Percentiles rank a stretch among this genome's conserved stretches.
Conservation (phyloP, 108 stramenopile species). For the Conticribra weissflogii region DNA sequence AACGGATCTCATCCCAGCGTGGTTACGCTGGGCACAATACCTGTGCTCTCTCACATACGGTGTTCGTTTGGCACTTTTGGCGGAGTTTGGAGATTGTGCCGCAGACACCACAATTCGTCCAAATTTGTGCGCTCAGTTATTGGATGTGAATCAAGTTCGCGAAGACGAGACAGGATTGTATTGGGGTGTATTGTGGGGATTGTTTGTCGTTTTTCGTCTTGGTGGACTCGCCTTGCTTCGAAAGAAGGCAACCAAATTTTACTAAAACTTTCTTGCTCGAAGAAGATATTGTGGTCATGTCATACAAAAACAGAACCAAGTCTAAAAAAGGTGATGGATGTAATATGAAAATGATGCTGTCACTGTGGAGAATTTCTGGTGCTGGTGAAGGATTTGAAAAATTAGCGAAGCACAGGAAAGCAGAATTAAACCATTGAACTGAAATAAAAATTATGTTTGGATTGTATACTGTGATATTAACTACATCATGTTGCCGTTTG, state of each 20-base stretch:
- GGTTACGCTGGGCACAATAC: conserved; percentile 79
- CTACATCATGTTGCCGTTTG: no score
- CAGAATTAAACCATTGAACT: no score
- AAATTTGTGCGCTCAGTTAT: conserved; percentile 54
- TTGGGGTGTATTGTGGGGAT: conserved; percentile 57
- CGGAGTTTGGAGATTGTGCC: conserved; percentile 67
- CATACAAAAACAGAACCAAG: no score
- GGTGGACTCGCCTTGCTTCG: conserved; percentile 59
- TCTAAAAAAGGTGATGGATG: no score
- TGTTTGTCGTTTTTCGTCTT: conserved; percentile 65
- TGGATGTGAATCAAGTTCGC: conserved; percentile 39
- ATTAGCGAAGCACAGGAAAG: no score
- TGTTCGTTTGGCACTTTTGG: conserved; percentile 53
- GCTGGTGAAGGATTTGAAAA: no score
- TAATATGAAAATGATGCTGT: no score
- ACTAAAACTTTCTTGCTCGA: conserved; percentile 6
- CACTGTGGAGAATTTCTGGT: no score
- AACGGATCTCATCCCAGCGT: conserved; percentile 66
- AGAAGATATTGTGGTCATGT: no score
- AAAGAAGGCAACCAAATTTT: conserved; percentile 76
- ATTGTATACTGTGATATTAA: no score
- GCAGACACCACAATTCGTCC: conserved; percentile 16
- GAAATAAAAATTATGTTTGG: no score
- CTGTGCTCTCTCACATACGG: conserved; percentile 73
- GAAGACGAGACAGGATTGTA: conserved; percentile 51